A percentile compares a stretch with the other conserved stretches of the same genome.
Evolutionary conservation across 805 yeast genomes (phyloP).

Genomic region (Sungouiozyma intestinalis): DNA sequence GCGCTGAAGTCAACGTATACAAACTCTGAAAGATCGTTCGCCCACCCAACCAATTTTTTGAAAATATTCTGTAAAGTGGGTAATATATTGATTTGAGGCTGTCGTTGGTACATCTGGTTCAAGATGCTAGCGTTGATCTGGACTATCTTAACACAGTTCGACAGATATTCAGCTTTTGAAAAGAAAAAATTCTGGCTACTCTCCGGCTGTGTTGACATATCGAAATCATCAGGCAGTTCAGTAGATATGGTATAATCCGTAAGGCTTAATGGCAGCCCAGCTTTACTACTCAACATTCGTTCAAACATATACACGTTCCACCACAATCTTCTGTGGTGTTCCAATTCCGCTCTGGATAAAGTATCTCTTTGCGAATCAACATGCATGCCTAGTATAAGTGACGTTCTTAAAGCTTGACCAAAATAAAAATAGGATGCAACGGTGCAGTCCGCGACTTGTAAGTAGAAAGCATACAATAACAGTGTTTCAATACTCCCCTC

Average conservation of each 20-base stretch:
- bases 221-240: conserved; percentile 63
- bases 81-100: conserved; percentile 64
- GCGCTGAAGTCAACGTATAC: conserved; percentile 49
- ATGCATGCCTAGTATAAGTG: conserved; percentile 67
- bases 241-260: conserved; percentile 77
- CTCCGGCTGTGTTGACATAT: conserved; percentile 49
- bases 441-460: conserved; percentile 79
- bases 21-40: conserved; percentile 50
- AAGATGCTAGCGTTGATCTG: conserved; percentile 68
- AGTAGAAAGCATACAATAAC: conserved; percentile 62
- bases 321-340: conserved; percentile 72
- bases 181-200: conserved; percentile 58
- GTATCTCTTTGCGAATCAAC: conserved; percentile 70
- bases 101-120: conserved; percentile 60
- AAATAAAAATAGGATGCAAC: conserved; percentile 73
- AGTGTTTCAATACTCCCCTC: conserved; percentile 75
- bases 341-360: conserved; percentile 58
- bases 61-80: conserved; percentile 66
- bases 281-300: conserved; percentile 72
- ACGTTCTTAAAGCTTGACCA: conserved; percentile 64
- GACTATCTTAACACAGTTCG: conserved; percentile 68
- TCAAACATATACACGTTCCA: conserved; percentile 85
- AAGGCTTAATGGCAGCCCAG: conserved; percentile 68
- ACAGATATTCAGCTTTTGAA: conserved; percentile 69
- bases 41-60: conserved; percentile 58